Evolutionary conservation across 306 rosid genomes (phyloP).

Genomic region (Prunus persica): Prunus_persica_NCBIv2 NC_034009.1:29909001-29909500

Average conservation of each 20-base stretch:
- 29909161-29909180: background rate
- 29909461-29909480: constrained; percentile 1
- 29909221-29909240: constrained; percentile 80
- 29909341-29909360: constrained; percentile 21
- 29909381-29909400: constrained; percentile 62
- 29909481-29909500: constrained; percentile 1
- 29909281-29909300: constrained; percentile 24
- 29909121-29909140: background rate
- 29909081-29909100: constrained; percentile 69
- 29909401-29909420: constrained; percentile 71
- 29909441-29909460: constrained; percentile 8
- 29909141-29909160: background rate
- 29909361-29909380: constrained; percentile 85
- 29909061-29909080: constrained; percentile 58
- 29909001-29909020: constrained; percentile 94
- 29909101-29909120: constrained; percentile 1
- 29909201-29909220: constrained; percentile 93
- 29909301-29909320: background rate
- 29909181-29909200: constrained; percentile 38
- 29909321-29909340: background rate
- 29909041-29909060: constrained; percentile 64
- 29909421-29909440: constrained; percentile 64
- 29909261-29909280: constrained; percentile 97
- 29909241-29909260: constrained; percentile 77
- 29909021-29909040: constrained; percentile 99